Base-by-base conservation (phyloP, 495 filamentous ascomycete genomes). In the Bacidia gigantensis region DNA sequence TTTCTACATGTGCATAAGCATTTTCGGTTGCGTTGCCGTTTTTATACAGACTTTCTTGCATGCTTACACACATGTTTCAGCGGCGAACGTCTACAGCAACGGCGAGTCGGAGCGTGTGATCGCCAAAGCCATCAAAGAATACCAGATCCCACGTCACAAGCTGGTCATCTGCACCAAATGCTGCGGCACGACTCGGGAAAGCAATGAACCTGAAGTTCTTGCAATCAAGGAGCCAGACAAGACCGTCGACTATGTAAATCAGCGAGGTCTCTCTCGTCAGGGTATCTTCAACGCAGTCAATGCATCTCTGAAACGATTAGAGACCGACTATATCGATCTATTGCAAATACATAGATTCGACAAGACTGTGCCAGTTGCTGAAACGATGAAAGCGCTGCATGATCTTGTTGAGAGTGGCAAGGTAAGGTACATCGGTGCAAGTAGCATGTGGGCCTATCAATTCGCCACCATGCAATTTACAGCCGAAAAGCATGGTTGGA, bases 301-400 rank as follows among this genome's bases (percentile, higher is more conserved):
- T 50, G 81, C 76, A 12, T 80, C 77, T 35, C 70, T 88, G n/a
- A 58, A 71, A 51, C 72, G 84, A 5, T 71, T 89, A 1, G 77
- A 71, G 20, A 79, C 81, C 0, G 64, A 67, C 23, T 88, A 88
- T 58, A 77, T 88, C 58, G 85, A 90, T 58, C 64, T 88, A 22
- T 72, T 87, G 41, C 81, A 86, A 62, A 85, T 88, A 54, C 86
- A 92, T 56, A 70, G 83, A n/a, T 76, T 72, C 53, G 83, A 86
- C 59, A 55, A 60, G 0, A 63, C 66, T 18, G 74, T 72, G 1
- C 75, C 79, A 0, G 54, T 69, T 12, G 81, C 84, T 62, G 83
- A 87, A 66, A 85, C 80, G 7, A 87, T 90, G 82, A 65, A 77
- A 60, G 81, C 82, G 1, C 65, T 88, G 2, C 75, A 87, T 56